A percentile compares a stretch with the other conserved stretches of the same genome.
Conservation (phyloP, 2,329 filamentous ascomycete species). For the Helicocarpus griseus region DNA sequence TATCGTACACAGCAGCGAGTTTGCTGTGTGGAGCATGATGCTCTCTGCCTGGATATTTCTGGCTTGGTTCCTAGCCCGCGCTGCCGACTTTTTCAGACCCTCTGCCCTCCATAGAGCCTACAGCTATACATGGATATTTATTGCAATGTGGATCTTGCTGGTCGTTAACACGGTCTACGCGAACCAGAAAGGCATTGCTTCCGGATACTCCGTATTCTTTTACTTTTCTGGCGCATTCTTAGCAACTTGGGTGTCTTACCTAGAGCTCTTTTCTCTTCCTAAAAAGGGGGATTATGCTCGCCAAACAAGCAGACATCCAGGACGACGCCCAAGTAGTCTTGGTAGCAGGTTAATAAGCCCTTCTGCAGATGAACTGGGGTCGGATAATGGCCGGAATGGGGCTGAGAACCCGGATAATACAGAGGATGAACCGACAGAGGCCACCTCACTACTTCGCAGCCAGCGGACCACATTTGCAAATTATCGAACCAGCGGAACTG, state of each 20-base stretch:
- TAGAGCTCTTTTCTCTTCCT: constrained; percentile 70
- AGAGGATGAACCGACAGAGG: constrained; percentile 39
- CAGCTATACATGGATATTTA: constrained; percentile 73
- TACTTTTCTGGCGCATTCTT: constrained; percentile 67
- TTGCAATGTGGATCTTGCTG: constrained; percentile 61
- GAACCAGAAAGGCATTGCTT: constrained; percentile 60
- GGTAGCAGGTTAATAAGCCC: constrained; percentile 35
- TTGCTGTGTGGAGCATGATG: constrained; percentile 83
- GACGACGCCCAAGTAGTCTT: constrained; percentile 18
- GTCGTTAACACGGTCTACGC: constrained; percentile 66
- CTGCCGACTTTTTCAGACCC: constrained; percentile 69
- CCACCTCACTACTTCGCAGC: constrained; percentile 47
- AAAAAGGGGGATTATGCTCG: constrained; percentile 60
- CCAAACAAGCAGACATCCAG: constrained; percentile 38
- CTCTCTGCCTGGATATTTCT: constrained; percentile 68
- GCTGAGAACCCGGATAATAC: constrained; percentile 17
- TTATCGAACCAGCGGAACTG: constrained; percentile 34
- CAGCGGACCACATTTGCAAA: constrained; percentile 47
- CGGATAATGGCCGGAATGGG: constrained; percentile 11
- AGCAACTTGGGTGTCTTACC: constrained; percentile 62
- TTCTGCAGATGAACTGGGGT: constrained; percentile 29
- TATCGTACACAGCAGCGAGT: constrained; percentile 83
- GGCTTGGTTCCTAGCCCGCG: constrained; percentile 73
- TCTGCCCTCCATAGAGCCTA: constrained; percentile 80
- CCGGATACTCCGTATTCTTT: constrained; percentile 73